Conservation (phyloP, 2,329 filamentous ascomycete species). For the Colletotrichum graminicola region DNA sequence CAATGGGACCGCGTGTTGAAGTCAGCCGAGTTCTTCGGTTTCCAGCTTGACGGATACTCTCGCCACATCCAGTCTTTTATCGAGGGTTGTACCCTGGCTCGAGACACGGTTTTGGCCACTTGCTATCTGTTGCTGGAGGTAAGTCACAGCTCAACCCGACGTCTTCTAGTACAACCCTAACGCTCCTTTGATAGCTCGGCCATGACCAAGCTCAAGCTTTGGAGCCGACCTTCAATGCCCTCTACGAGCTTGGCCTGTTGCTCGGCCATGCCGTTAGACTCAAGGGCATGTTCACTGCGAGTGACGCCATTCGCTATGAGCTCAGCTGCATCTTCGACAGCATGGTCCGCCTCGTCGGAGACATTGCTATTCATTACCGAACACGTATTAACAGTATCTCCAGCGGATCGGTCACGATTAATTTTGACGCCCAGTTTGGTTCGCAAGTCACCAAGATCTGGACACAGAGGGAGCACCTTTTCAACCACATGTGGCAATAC, state of each 20-base stretch:
- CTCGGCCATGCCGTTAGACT: constrained; percentile 54
- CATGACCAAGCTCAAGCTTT: constrained; percentile 54
- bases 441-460: constrained; percentile 51
- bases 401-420: constrained; percentile 47
- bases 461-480: constrained; percentile 49
- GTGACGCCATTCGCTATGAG: constrained; percentile 48
- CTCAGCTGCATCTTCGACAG: constrained; percentile 52
- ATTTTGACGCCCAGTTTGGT: constrained; percentile 55
- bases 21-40: constrained; percentile 56
- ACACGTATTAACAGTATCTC: constrained; percentile 51
- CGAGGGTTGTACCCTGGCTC: constrained; percentile 44
- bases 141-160: constrained; percentile 4
- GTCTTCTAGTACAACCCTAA: rapidly evolving
- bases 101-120: constrained; percentile 51
- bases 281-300: constrained; percentile 51
- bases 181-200: constrained; percentile 49
- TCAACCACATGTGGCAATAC: constrained; percentile 52
- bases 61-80: constrained; percentile 48
- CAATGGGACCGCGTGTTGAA: constrained; percentile 57
- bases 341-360: constrained; percentile 52
- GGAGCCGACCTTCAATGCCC: constrained; percentile 54
- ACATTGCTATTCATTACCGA: constrained; percentile 52
- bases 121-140: constrained; percentile 56
- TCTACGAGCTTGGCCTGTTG: constrained; percentile 55
- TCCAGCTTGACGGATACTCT: constrained; percentile 54